Conservation (phyloP, 495 filamentous ascomycete species). For the Daldinia caldariorum region DNA sequence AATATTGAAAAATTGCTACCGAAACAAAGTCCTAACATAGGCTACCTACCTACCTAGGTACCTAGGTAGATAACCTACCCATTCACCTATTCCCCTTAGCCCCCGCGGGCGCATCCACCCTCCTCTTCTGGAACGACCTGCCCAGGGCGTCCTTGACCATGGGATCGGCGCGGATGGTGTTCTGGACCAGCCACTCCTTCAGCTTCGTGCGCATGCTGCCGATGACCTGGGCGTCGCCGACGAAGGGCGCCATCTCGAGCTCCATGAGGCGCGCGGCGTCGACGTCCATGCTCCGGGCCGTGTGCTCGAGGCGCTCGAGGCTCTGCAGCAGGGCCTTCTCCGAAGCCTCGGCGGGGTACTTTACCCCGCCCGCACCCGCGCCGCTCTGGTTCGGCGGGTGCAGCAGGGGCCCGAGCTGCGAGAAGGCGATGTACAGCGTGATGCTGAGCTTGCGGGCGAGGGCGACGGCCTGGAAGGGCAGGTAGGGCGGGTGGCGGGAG, state of each 20-base stretch:
- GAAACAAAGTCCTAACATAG: conserved; percentile 1
- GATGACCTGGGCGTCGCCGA: conserved; percentile 70
- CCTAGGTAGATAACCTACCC: no score
- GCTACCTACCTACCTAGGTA: no score
- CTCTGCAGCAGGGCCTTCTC: conserved; percentile 56
- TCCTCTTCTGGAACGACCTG: conserved; percentile 66
- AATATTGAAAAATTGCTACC: conserved; percentile 10
- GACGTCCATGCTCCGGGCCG: conserved; percentile 65
- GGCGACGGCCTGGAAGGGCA: conserved; percentile 87
- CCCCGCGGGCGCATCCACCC: conserved; percentile 64
- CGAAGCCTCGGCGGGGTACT: conserved; percentile 48
- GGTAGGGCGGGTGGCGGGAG: conserved; percentile 67
- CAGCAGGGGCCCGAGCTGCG: conserved; percentile 78
- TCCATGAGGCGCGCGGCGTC: conserved; percentile 77
- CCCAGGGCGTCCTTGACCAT: conserved; percentile 80
- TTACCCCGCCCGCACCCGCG: conserved; percentile 14
- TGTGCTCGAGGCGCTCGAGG: conserved; percentile 65
- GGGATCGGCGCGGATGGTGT: conserved; percentile 74
- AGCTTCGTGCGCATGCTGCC: conserved; percentile 69
- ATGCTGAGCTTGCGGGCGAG: conserved; percentile 81
- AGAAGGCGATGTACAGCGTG: conserved; percentile 88
- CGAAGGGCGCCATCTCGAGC: conserved; percentile 85
- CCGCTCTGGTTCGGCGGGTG: conserved; percentile 47
- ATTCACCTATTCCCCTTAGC: conserved; percentile 61
- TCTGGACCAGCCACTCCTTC: conserved; percentile 80